Conservation (phyloP, 2,329 filamentous ascomycete genomes). For the Arthrobotrys entomopaga region DNA sequence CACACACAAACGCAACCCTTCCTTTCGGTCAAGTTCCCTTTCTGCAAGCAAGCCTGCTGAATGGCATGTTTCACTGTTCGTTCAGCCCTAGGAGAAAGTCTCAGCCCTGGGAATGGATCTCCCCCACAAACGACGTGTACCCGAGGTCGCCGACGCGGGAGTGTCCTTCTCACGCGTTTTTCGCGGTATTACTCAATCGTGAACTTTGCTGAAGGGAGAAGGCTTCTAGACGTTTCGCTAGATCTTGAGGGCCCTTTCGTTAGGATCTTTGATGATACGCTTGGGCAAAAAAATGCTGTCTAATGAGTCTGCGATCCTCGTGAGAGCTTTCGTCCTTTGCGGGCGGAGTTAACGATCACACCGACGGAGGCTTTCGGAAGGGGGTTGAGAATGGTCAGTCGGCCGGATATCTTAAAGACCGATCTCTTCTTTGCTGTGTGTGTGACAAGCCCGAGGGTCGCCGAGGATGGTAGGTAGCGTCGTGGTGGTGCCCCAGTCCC, state of each 20-base stretch:
- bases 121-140: slow-evolving; percentile 51
- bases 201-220: neutral
- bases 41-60: slow-evolving; percentile 14
- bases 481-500: neutral
- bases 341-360: slow-evolving; percentile 13
- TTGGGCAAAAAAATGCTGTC: neutral
- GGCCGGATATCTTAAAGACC: slow-evolving; percentile 34
- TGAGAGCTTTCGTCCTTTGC: slow-evolving; percentile 1
- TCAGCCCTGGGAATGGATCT: slow-evolving; percentile 51
- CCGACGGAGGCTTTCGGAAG: slow-evolving; percentile 46
- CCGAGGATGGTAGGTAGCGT: slow-evolving; percentile 34
- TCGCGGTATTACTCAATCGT: slow-evolving; percentile 19
- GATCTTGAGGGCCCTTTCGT: slow-evolving; percentile 1
- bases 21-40: too few relatives aligned
- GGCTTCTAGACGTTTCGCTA: slow-evolving; percentile 34
- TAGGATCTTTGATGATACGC: slow-evolving; percentile 1
- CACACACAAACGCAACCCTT: too few relatives aligned
- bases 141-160: slow-evolving; percentile 55
- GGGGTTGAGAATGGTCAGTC: slow-evolving; percentile 27
- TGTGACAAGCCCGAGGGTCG: slow-evolving; percentile 34
- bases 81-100: slow-evolving; percentile 56
- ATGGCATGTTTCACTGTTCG: slow-evolving; percentile 39
- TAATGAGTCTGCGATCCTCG: slow-evolving; percentile 8
- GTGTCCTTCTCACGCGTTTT: slow-evolving; percentile 39
- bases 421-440: slow-evolving; percentile 24